Conservation (phyloP, 805 yeast species). For the Starmerella floricola region DNA sequence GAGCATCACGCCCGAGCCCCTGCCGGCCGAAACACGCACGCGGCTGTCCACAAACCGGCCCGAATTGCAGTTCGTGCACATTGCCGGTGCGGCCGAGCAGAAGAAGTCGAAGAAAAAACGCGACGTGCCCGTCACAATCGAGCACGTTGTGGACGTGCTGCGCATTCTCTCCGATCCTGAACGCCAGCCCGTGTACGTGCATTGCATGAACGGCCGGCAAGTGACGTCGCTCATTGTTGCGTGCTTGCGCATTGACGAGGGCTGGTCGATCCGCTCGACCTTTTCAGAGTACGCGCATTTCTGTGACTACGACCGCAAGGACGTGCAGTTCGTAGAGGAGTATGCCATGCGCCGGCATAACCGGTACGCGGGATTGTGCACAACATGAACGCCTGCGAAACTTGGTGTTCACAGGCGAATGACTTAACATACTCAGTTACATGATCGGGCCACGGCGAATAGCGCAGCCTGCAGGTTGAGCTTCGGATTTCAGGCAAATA, state of each 20-base stretch:
- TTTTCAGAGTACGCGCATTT: conserved; percentile 72
- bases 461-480: too few species aligned
- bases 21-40: conserved; percentile 26
- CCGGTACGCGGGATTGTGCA: neutral
- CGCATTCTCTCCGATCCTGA: conserved; percentile 45
- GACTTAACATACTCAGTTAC: too few species aligned
- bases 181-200: conserved; percentile 63
- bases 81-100: conserved; percentile 46
- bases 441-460: too few species aligned
- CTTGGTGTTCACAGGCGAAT: too few species aligned
- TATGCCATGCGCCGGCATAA: neutral
- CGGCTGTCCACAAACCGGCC: conserved; percentile 37
- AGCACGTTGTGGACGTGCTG: conserved; percentile 48
- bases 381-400: neutral
- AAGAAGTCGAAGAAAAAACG: conserved; percentile 30
- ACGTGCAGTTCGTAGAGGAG: conserved; percentile 66
- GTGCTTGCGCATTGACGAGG: conserved; percentile 66
- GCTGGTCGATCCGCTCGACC: conserved; percentile 84
- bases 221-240: conserved; percentile 76
- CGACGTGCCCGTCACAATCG: conserved; percentile 58
- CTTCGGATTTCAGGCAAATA: too few species aligned
- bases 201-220: conserved; percentile 83
- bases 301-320: conserved; percentile 68
- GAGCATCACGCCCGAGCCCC: conserved; percentile 67
- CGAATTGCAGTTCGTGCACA: conserved; percentile 52